Conservation (phyloP, 352 stramenopile genomes). For the Phytophthora cryptogea region DNA sequence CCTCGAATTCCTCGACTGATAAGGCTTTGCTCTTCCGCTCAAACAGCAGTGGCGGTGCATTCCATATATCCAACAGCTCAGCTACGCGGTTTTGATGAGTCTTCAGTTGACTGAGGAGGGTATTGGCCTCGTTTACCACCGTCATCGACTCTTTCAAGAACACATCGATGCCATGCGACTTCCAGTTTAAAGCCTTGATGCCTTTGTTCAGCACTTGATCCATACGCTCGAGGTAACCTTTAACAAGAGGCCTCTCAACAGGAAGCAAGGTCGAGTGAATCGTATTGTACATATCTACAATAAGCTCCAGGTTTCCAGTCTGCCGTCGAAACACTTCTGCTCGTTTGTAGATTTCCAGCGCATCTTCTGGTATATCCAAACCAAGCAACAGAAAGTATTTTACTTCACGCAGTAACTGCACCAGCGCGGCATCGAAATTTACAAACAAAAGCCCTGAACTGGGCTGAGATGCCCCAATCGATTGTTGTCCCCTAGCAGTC, state of each 20-base stretch:
- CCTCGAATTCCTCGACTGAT: constrained; percentile 84
- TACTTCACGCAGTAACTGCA: constrained; percentile 92
- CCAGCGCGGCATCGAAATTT: constrained; percentile 92
- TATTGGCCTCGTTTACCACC: constrained; percentile 89
- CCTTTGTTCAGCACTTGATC: constrained; percentile 89
- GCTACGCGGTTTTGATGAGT: constrained; percentile 80
- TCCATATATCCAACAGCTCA: constrained; percentile 84
- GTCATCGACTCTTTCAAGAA: constrained; percentile 92
- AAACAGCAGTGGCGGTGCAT: constrained; percentile 77
- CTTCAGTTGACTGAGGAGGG: constrained; percentile 89
- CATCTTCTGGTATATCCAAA: constrained; percentile 88
- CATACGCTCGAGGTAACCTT: constrained; percentile 89
- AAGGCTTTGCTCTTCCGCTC: constrained; percentile 85
- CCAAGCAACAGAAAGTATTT: constrained; percentile 94
- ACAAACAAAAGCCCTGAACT: constrained; percentile 60
- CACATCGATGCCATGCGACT: constrained; percentile 91
- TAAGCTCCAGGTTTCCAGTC: constrained; percentile 92
- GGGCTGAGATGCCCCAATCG: constrained; percentile 7
- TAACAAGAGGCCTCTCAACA: constrained; percentile 90
- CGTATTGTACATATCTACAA: constrained; percentile 94
- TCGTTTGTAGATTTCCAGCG: constrained; percentile 91
- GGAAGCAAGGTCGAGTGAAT: constrained; percentile 87
- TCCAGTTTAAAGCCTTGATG: constrained; percentile 93
- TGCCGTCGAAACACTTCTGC: constrained; percentile 92
- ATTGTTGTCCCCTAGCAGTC: constrained; percentile 14